Percentiles rank a stretch among this genome's conserved stretches.
These are phyloP conservation scores for Apophysomyces trapeziformis DNA, from an alignment of 371 early-diverging fungal genomes.

Conservation along the genomic window DNA sequence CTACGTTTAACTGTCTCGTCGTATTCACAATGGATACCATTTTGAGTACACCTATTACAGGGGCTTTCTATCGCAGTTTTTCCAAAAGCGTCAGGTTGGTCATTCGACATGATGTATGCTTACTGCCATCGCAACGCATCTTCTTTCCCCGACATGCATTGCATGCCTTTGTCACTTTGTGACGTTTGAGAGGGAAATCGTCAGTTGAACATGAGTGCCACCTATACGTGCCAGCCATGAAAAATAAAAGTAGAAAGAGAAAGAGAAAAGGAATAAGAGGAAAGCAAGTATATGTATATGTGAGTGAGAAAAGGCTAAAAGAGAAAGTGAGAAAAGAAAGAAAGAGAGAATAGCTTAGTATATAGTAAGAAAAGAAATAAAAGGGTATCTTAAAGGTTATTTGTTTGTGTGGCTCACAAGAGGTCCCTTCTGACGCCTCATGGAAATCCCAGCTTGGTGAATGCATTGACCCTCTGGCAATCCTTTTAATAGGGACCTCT, in stretches of 20 bases:
- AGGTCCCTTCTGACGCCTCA: slow-evolving; percentile 11
- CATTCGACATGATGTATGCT: not conserved
- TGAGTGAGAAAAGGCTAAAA: not conserved
- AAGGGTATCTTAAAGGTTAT: slow-evolving; percentile 3
- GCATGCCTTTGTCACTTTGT: slow-evolving; percentile 32
- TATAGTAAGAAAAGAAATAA: not conserved
- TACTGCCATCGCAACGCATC: slow-evolving; percentile 38
- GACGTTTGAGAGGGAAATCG: slow-evolving; percentile 35
- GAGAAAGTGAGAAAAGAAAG: not conserved
- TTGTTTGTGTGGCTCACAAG: slow-evolving; percentile 10
- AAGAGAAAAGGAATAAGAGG: slow-evolving; percentile 3
- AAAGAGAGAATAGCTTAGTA: not conserved
- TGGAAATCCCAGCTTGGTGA: not conserved
- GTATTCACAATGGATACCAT: slow-evolving; percentile 1
- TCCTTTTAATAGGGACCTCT: too few relatives aligned
- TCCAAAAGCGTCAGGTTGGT: not conserved
- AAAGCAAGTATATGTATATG: not conserved
- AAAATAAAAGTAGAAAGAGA: not conserved
- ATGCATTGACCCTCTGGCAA: not conserved
- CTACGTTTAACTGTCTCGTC: slow-evolving; percentile 16
- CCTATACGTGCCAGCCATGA: slow-evolving; percentile 20
- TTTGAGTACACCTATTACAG: slow-evolving; percentile 25
- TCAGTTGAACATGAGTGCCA: slow-evolving; percentile 37
- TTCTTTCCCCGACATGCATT: slow-evolving; percentile 31
- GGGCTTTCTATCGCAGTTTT: slow-evolving; percentile 18